phyloP scores from a whole-genome alignment of 2,329 filamentous ascomycete genomes.

The Ophiostoma triangulosporum region DNA sequence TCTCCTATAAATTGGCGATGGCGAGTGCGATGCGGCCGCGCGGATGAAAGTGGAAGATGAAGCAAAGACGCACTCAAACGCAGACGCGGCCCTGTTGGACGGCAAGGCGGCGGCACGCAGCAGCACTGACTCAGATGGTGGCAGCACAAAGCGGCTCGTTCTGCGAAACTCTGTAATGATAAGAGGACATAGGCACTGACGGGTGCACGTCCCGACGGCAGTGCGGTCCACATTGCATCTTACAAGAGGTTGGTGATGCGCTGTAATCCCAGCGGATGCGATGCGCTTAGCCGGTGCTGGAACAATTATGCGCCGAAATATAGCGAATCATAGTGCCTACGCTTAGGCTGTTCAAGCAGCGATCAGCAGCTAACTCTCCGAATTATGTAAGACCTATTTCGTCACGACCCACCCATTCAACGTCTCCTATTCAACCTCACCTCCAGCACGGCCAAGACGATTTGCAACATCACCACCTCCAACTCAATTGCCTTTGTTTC shows the following conservation, averaged over 20 bases:
- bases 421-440: background rate
- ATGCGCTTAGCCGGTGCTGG: background rate
- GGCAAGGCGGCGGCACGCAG: background rate
- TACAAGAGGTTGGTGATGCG: too few relatives aligned
- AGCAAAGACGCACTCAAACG: background rate
- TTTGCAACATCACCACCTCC: too few relatives aligned
- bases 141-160: background rate
- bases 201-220: background rate
- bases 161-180: background rate
- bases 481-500: too few relatives aligned
- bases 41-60: background rate
- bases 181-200: background rate
- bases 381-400: background rate
- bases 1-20: background rate
- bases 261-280: background rate
- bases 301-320: constrained; percentile 9
- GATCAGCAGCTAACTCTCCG: background rate
- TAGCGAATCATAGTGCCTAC: background rate
- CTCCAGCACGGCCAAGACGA: background rate
- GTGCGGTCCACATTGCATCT: background rate
- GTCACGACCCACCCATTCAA: background rate
- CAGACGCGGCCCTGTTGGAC: background rate
- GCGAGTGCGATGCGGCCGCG: too few relatives aligned
- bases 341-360: background rate
- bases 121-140: background rate